phyloP scores from a whole-genome alignment of 257 asterid genomes.

The Leonotis leonurus region DNA sequence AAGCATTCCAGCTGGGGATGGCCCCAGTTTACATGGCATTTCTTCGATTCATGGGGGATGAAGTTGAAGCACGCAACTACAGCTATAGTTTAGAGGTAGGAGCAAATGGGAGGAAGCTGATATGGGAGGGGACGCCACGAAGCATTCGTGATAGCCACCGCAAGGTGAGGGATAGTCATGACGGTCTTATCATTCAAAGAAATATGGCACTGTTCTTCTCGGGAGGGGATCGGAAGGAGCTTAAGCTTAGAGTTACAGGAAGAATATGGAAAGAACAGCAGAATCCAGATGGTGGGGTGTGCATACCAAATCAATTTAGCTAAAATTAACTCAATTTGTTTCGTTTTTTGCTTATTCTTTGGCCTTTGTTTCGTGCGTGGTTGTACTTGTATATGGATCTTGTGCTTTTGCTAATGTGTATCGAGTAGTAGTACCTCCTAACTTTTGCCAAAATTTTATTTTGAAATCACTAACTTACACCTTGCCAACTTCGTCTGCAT shows the following conservation, averaged over 20 bases:
- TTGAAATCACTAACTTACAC: background rate
- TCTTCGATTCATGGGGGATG: slow-evolving; percentile 81
- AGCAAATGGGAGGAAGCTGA: slow-evolving; percentile 63
- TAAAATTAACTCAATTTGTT: slow-evolving; percentile 11
- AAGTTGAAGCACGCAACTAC: slow-evolving; percentile 59
- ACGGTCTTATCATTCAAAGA: slow-evolving; percentile 68
- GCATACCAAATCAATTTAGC: slow-evolving; percentile 66
- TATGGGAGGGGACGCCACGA: slow-evolving; percentile 80
- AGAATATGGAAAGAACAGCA: slow-evolving; percentile 80
- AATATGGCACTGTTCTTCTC: slow-evolving; percentile 80
- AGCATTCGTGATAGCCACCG: slow-evolving; percentile 84
- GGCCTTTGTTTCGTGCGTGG: slow-evolving; percentile 6
- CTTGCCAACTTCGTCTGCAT: too few species aligned
- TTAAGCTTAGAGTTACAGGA: slow-evolving; percentile 80
- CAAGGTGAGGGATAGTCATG: slow-evolving; percentile 77
- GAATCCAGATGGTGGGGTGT: slow-evolving; percentile 55
- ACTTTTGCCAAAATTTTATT: background rate
- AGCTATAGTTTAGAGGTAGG: slow-evolving; percentile 83
- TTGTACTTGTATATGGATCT: background rate
- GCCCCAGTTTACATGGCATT: slow-evolving; percentile 83
- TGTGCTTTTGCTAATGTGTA: background rate
- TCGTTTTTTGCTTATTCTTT: background rate
- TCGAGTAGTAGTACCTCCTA: too few species aligned
- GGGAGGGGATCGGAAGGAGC: slow-evolving; percentile 78
- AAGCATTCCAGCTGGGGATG: slow-evolving; percentile 75